These are phyloP conservation scores for Primulina huaijiensis DNA, from an alignment of 257 asterid species.

Conservation along the genomic window DNA sequence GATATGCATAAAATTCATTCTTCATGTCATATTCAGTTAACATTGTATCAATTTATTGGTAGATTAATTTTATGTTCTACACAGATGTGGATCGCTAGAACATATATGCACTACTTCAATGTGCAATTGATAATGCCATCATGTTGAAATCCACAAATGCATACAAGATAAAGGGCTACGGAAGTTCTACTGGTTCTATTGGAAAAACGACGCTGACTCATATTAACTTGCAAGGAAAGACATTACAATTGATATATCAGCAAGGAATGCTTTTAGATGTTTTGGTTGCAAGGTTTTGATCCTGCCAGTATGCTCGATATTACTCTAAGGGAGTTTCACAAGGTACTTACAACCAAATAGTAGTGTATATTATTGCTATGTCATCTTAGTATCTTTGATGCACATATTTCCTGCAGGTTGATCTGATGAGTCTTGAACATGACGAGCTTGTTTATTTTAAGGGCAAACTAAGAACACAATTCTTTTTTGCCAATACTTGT, in stretches of 20 bases:
- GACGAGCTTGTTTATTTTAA: neutral
- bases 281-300: slow-evolving; percentile 3
- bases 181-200: neutral
- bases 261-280: neutral
- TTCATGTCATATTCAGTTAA: neutral
- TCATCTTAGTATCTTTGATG: slow-evolving; percentile 1
- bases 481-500: slow-evolving; percentile 4
- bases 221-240: slow-evolving; percentile 8
- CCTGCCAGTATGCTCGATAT: slow-evolving; percentile 6
- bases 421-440: neutral
- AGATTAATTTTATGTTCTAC: neutral
- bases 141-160: neutral
- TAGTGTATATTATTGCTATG: neutral
- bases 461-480: neutral
- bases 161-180: neutral
- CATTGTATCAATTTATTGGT: neutral
- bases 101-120: neutral
- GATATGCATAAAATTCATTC: neutral
- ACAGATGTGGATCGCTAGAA: slow-evolving; percentile 9
- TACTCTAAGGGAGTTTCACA: neutral
- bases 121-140: neutral
- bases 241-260: slow-evolving; percentile 7
- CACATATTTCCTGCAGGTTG: neutral
- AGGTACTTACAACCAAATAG: slow-evolving; percentile 13
- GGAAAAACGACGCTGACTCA: neutral